Evolutionary conservation across 176 grass and related monocot genomes (phyloP).

Genomic region (Musa itinerans): DNA sequence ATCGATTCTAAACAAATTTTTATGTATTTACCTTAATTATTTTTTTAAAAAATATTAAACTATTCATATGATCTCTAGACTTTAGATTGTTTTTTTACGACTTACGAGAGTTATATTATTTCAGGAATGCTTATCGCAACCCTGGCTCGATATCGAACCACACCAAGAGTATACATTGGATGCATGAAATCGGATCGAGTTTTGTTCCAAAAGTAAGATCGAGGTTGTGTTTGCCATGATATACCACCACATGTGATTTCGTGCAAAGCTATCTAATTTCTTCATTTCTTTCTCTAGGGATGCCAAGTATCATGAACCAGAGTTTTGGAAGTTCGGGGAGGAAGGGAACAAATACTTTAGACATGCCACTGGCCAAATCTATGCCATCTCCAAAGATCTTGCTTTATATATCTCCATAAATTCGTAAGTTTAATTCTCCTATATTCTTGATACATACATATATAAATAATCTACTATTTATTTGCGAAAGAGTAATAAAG

Average conservation of each 20-base stretch:
- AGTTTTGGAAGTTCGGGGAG: slow-evolving; percentile 95
- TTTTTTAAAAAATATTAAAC: too few species aligned
- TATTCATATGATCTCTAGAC: background rate
- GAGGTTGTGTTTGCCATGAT: background rate
- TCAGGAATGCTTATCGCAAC: slow-evolving; percentile 59
- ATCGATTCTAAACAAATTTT: too few species aligned
- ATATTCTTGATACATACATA: too few species aligned
- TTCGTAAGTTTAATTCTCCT: slow-evolving; percentile 25
- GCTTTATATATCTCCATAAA: slow-evolving; percentile 86
- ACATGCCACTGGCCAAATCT: slow-evolving; percentile 91
- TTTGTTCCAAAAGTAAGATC: slow-evolving; percentile 68
- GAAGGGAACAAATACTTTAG: slow-evolving; percentile 91
- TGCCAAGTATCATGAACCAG: slow-evolving; percentile 87
- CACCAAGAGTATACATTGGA: slow-evolving; percentile 72
- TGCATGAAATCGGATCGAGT: slow-evolving; percentile 97
- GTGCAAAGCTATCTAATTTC: background rate
- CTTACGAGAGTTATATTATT: background rate
- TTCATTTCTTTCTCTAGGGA: slow-evolving; percentile 33
- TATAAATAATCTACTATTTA: too few species aligned
- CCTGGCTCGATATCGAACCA: slow-evolving; percentile 46
- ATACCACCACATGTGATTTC: too few species aligned
- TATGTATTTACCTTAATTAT: too few species aligned
- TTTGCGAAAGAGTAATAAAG: too few species aligned
- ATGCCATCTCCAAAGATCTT: slow-evolving; percentile 88
- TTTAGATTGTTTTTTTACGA: background rate